phyloP scores from a whole-genome alignment of 2,329 filamentous ascomycete genomes.

The Pyrenophora tritici-repentis region DNA sequence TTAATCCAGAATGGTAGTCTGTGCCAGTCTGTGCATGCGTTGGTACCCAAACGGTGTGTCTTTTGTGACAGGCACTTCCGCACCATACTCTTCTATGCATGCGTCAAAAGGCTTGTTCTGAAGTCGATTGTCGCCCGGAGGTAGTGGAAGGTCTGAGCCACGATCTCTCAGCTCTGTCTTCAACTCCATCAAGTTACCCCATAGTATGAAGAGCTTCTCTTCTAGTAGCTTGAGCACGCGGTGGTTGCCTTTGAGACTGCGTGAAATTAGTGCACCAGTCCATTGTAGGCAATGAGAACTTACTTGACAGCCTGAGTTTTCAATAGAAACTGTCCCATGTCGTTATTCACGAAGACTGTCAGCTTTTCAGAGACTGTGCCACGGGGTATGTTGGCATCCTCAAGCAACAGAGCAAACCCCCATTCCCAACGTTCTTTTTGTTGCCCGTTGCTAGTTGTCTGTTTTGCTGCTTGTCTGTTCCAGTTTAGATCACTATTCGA shows the following conservation, averaged over 20 bases:
- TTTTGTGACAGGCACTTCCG: constrained; percentile 19
- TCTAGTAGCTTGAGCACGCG: constrained; percentile 60
- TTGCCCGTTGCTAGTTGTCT: constrained; percentile 39
- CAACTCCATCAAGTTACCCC: constrained; percentile 70
- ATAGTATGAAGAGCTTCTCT: constrained; percentile 76
- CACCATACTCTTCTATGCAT: constrained; percentile 33
- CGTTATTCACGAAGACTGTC: constrained; percentile 68
- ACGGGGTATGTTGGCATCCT: constrained; percentile 61
- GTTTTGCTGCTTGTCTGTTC: constrained; percentile 48
- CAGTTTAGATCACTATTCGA: constrained; percentile 47
- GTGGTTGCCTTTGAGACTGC: constrained; percentile 61
- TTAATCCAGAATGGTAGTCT: constrained; percentile 25
- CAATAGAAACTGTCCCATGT: constrained; percentile 62
- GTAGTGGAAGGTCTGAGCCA: constrained; percentile 30
- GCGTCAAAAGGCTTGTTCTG: constrained; percentile 52
- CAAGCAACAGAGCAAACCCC: constrained; percentile 79
- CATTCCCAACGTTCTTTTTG: constrained; percentile 71
- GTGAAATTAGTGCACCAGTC: constrained; percentile 10
- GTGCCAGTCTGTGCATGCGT: constrained; percentile 29
- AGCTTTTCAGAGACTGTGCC: constrained; percentile 49
- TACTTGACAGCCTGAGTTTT: constrained; percentile 61
- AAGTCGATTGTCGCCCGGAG: constrained; percentile 30
- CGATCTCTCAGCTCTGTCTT: constrained; percentile 66
- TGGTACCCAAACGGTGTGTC: constrained; percentile 26
- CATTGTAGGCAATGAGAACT: constrained; percentile 23